A percentile compares a stretch with the other conserved stretches of the same genome.
These are phyloP conservation scores for Aspergillus pseudoviridinutans DNA, from an alignment of 2,329 filamentous ascomycete species.

Conservation along the genomic window DNA sequence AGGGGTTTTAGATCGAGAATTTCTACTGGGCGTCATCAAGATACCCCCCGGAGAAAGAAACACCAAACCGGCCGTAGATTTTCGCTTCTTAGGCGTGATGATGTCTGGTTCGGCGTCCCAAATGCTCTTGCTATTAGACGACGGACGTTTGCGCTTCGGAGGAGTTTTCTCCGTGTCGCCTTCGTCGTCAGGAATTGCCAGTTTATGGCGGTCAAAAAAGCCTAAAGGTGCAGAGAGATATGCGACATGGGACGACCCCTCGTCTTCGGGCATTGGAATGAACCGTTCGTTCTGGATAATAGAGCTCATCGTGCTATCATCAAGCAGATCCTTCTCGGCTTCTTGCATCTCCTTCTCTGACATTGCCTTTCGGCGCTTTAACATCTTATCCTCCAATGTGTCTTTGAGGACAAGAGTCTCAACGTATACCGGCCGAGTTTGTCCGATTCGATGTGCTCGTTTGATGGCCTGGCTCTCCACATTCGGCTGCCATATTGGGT, in stretches of 20 bases:
- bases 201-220: constrained; percentile 37
- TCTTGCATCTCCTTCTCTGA: constrained; percentile 56
- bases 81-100: constrained; percentile 15
- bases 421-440: constrained; percentile 71
- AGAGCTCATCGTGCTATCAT: constrained; percentile 54
- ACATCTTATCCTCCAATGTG: constrained; percentile 81
- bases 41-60: constrained; percentile 17
- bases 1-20: not conserved
- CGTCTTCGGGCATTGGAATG: constrained; percentile 39
- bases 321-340: constrained; percentile 55
- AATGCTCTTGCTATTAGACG: not conserved
- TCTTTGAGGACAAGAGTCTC: constrained; percentile 78
- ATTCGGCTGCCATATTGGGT: constrained; percentile 77
- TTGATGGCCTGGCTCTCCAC: constrained; percentile 90
- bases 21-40: constrained; percentile 12
- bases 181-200: constrained; percentile 32
- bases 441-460: constrained; percentile 81
- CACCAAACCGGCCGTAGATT: constrained; percentile 1
- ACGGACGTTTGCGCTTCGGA: constrained; percentile 11
- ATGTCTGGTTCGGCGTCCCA: constrained; percentile 6
- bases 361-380: constrained; percentile 70
- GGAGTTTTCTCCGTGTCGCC: constrained; percentile 3
- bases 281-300: constrained; percentile 57
- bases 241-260: constrained; percentile 20
- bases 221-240: constrained; percentile 26